These are phyloP conservation scores for Liquidambar formosana DNA, from an alignment of 164 flowering plant species.

Conservation along the genomic window DNA sequence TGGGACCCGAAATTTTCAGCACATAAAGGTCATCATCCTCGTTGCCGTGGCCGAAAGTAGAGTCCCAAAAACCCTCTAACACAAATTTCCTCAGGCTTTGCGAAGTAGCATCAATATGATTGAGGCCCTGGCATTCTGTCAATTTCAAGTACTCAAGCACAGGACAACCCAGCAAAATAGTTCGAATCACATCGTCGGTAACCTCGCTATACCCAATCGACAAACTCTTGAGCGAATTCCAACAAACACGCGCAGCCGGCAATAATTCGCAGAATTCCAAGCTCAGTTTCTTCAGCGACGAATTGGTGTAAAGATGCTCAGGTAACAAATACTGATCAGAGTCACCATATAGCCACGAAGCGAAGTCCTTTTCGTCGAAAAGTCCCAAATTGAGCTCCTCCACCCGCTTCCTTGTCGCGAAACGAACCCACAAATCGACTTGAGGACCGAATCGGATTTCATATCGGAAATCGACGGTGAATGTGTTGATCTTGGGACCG, in stretches of 20 bases:
- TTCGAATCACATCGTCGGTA: neutral
- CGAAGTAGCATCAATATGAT: neutral
- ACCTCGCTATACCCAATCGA: neutral
- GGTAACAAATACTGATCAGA: neutral
- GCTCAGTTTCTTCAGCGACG: neutral
- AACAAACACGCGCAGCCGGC: neutral
- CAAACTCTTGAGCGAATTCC: slow-evolving; percentile 1
- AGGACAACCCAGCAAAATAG: slow-evolving; percentile 7
- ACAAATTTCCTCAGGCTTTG: neutral
- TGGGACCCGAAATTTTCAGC: neutral
- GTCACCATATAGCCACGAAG: too few species aligned
- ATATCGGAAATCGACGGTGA: neutral
- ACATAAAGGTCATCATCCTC: neutral
- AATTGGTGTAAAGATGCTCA: neutral
- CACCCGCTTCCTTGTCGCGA: neutral
- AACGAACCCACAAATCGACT: neutral
- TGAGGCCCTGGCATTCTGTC: neutral
- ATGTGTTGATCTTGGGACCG: neutral
- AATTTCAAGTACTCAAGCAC: slow-evolving; percentile 6
- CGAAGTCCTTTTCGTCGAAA: too few species aligned
- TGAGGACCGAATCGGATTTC: neutral
- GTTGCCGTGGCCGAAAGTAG: too few species aligned
- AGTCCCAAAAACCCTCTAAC: neutral
- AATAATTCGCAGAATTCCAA: neutral
- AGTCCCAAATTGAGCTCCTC: neutral